phyloP scores from a whole-genome alignment of 371 early-diverging fungal species.

The Circinella umbellata region DNA sequence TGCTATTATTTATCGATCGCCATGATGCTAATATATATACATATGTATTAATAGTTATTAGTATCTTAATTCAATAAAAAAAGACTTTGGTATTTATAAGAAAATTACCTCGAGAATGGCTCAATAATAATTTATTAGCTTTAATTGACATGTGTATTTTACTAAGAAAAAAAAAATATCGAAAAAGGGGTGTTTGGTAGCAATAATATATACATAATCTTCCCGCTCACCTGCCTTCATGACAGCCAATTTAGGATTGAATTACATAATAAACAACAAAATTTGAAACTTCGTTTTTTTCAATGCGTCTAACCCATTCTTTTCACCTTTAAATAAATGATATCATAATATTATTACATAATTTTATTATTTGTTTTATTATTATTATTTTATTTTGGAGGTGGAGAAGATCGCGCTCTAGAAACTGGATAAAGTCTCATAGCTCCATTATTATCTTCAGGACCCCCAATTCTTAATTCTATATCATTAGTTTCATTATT shows the following conservation, averaged over 20 bases:
- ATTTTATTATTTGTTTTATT: not conserved
- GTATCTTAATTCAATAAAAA: not conserved
- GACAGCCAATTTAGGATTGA: no score
- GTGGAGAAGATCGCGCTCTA: conserved; percentile 6
- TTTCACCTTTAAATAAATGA: not conserved
- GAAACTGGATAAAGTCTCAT: conserved; percentile 19
- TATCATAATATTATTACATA: not conserved
- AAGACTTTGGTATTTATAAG: not conserved
- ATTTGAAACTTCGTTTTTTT: no score
- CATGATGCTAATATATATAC: conserved; percentile 1
- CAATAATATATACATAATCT: no score
- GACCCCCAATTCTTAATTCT: conserved; percentile 12
- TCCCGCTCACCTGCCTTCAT: no score
- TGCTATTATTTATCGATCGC: not conserved
- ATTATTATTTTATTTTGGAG: not conserved
- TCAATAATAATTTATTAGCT: not conserved
- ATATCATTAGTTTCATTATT: conserved; percentile 35
- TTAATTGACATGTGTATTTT: not conserved
- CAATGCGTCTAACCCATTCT: no score
- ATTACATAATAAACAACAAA: no score
- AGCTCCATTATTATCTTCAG: not conserved
- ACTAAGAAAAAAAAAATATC: not conserved
- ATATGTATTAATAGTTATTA: not conserved
- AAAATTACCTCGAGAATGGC: not conserved
- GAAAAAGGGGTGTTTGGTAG: no score